Conservation (phyloP, 768 basidiomycete genomes). For the Mycena pura region DNA sequence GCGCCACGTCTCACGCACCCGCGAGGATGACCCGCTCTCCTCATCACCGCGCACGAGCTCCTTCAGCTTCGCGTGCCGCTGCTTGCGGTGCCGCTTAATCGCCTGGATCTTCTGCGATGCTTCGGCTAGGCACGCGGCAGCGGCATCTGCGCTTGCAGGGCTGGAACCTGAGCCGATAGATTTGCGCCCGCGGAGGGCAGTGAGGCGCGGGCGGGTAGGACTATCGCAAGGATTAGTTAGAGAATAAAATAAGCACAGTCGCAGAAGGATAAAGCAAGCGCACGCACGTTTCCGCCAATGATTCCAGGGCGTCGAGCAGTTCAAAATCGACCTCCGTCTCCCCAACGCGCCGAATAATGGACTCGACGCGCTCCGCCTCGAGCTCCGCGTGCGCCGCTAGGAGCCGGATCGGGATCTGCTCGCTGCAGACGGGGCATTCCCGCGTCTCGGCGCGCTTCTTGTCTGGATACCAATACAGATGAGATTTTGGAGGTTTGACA, state of each 20-base stretch:
- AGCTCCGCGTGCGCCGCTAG: conserved; percentile 67
- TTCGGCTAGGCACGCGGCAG: conserved; percentile 40
- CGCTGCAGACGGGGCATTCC: conserved; percentile 76
- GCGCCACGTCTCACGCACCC: conserved; percentile 36
- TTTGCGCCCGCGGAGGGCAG: conserved; percentile 49
- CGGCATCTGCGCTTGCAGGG: neutral
- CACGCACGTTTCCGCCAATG: conserved; percentile 53
- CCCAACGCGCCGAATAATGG: conserved; percentile 68
- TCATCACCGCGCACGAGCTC: conserved; percentile 72
- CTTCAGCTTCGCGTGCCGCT: conserved; percentile 68
- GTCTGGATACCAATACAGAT: conserved; percentile 8
- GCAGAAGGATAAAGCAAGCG: neutral
- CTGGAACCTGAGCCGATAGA: conserved; percentile 35
- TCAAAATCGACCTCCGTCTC: conserved; percentile 63
- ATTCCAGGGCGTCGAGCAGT: conserved; percentile 44
- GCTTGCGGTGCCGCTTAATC: conserved; percentile 75
- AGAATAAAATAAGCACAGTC: neutral
- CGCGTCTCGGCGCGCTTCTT: conserved; percentile 75
- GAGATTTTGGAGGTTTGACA: neutral
- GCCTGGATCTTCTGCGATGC: conserved; percentile 61
- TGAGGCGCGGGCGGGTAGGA: conserved; percentile 47
- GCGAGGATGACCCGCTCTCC: conserved; percentile 39
- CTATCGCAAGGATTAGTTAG: conserved; percentile 26
- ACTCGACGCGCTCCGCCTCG: conserved; percentile 72
- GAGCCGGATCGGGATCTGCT: conserved; percentile 76